These are phyloP conservation scores for Monosporozyma unispora DNA, from an alignment of 805 yeast species.

Conservation along the genomic window DNA sequence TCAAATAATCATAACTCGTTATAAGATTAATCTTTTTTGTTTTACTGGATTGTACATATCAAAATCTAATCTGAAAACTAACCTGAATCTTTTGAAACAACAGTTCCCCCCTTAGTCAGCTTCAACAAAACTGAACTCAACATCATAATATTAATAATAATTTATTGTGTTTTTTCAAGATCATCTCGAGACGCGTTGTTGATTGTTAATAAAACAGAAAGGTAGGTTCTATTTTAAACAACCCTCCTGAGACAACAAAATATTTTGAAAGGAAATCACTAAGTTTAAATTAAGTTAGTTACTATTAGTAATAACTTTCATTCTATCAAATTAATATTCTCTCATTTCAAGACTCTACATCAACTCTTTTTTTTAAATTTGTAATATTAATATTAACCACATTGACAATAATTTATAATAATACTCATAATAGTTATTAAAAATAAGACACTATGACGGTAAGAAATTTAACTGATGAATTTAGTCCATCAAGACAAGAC, in stretches of 20 bases:
- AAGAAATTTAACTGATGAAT: conserved; percentile 8
- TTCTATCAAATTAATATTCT: background rate
- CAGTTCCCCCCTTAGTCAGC: too few relatives aligned
- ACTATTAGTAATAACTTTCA: background rate
- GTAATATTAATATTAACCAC: background rate
- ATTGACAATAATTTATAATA: background rate
- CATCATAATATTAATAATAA: too few relatives aligned
- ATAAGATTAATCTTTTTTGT: too few relatives aligned
- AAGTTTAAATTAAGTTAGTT: background rate
- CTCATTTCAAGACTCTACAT: too few relatives aligned
- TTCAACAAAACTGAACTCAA: too few relatives aligned
- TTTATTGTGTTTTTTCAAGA: background rate
- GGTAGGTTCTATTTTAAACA: background rate
- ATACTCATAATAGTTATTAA: background rate
- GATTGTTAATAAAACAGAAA: background rate
- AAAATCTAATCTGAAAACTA: too few relatives aligned
- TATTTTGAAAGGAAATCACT: too few relatives aligned
- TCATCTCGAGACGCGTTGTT: background rate
- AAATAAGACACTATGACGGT: conserved; percentile 6
- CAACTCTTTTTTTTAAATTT: background rate
- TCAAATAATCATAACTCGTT: too few relatives aligned
- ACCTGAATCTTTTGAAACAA: too few relatives aligned
- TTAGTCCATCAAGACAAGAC: background rate
- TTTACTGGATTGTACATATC: too few relatives aligned
- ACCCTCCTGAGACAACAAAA: background rate